These are phyloP conservation scores for Westerdykella aurantiaca DNA, from an alignment of 2,329 filamentous ascomycete species.

Conservation along the genomic window DNA sequence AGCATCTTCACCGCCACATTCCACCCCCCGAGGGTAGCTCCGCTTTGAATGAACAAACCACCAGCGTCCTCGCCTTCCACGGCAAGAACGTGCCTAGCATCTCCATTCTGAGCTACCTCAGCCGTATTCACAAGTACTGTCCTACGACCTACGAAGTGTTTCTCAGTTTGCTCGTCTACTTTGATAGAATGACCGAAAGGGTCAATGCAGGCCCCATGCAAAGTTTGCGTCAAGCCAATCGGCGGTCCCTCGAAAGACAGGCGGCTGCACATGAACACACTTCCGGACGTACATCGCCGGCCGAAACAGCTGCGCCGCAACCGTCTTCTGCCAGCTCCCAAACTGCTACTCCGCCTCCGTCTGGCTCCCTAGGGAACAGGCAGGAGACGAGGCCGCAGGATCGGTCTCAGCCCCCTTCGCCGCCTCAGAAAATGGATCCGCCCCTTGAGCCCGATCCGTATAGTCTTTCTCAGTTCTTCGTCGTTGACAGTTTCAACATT, in stretches of 20 bases:
- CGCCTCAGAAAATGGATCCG: conserved; percentile 32
- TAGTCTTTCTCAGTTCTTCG: conserved; percentile 68
- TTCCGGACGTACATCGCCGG: conserved; percentile 20
- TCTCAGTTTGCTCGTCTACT: conserved; percentile 89
- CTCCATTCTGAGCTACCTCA: conserved; percentile 91
- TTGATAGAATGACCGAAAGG: conserved; percentile 96
- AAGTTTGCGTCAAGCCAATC: conserved; percentile 52
- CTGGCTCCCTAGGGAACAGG: conserved; percentile 43
- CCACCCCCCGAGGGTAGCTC: conserved; percentile 54
- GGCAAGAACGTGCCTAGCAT: conserved; percentile 98
- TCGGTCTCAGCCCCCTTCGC: conserved; percentile 29
- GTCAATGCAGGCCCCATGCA: conserved; percentile 78
- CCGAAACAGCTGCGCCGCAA: conserved; percentile 17
- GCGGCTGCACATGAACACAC: conserved; percentile 38
- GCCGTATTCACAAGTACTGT: conserved; percentile 96
- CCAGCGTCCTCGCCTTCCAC: conserved; percentile 85
- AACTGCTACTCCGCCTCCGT: conserved; percentile 46
- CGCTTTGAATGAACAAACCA: conserved; percentile 59
- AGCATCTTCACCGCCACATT: conserved; percentile 74
- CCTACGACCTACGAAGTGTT: conserved; percentile 98
- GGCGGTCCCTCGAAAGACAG: conserved; percentile 39
- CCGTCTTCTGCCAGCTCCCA: conserved; percentile 33
- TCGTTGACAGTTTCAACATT: conserved; percentile 98
- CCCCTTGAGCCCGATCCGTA: conserved; percentile 43
- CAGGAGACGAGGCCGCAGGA: conserved; percentile 22